Percentiles rank a stretch among this genome's conserved stretches.
These are phyloP conservation scores for Carex parvula DNA, from an alignment of 176 grass and related monocot genomes.

Conservation along the genomic window DNA sequence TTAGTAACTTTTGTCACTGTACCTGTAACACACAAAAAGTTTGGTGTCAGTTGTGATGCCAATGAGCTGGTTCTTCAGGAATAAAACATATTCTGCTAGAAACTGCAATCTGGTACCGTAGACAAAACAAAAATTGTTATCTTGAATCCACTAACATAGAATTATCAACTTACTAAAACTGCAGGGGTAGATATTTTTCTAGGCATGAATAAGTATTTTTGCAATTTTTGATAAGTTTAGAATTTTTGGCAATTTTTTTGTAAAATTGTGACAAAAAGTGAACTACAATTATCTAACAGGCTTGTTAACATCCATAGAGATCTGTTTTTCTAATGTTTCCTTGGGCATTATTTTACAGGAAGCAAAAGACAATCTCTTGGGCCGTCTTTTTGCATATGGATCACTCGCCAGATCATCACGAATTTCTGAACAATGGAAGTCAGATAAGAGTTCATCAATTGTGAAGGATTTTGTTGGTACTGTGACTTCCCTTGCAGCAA, in stretches of 20 bases:
- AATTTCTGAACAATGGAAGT: constrained; percentile 51
- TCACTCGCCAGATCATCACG: constrained; percentile 76
- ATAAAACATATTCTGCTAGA: background rate
- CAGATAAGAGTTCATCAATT: constrained; percentile 47
- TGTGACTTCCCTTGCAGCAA: constrained; percentile 56
- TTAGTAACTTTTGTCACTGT: background rate
- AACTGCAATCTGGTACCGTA: background rate
- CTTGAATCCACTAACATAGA: background rate
- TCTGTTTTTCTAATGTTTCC: background rate
- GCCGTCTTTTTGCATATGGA: constrained; percentile 81
- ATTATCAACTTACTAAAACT: background rate
- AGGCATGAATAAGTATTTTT: background rate
- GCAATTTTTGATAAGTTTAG: background rate
- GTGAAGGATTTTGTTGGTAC: constrained; percentile 69
- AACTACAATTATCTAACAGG: background rate
- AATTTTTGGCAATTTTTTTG: too few relatives aligned
- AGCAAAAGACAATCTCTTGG: constrained; percentile 94
- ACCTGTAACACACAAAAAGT: too few relatives aligned
- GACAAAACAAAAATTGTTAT: background rate
- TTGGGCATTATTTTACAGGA: constrained; percentile 36
- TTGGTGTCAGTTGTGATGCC: background rate
- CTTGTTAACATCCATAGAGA: background rate
- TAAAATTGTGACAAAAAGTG: background rate
- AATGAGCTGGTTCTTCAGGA: background rate
- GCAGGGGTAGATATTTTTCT: background rate